Evolutionary conservation across 106 monocot species (phyloP), one percentile per base, ranked within the genome.

Genomic region (Phalaenopsis equestris): DNA sequence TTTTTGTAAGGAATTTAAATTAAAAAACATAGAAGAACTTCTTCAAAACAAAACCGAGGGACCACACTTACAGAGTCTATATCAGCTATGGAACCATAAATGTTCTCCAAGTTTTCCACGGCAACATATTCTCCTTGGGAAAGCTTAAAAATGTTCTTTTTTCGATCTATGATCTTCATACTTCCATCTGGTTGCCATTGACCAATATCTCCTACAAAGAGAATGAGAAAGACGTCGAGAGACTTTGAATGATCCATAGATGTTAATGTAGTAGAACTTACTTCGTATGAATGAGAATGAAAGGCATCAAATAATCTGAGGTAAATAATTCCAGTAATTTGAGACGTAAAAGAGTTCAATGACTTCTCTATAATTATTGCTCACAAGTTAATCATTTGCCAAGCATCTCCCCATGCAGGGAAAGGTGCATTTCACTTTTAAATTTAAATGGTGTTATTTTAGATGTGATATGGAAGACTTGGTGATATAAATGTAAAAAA

Each of bases 71-170:
- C 97, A n/a, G 87, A 83, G 74, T 97, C 97, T 67, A 88, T 82
- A 10, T 73, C 87, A 55, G 92, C 78, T 64, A 83, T 79, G 46
- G 84, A 81, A 67, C 92, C 85, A 79, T 94, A 97, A 43, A 97
- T 84, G 79, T 92, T 97, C 79, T 97, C 97, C 67, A 97, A 89
- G 79, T 94, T 90, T 68, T 97, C 97, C 56, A 94, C 92, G n/a
- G 97, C 92, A 77, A 97, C 94, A 85, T 94, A 97, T 81, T 97
- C 97, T 77, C 97, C 94, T 81, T 97, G 97, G 61, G 94, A 97
- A 75, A 97, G 94, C 85, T 97, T 97, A 76, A 97, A 94, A 73
- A 97, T 97, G 15, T 97, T 97, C 81, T 97, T 97, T 81, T 92
- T 97, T 67, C 97, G 78, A 81, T 97, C 97, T 80, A 97, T 97